phyloP scores from a whole-genome alignment of 2,329 filamentous ascomycete genomes.

The Fusarium sp. region DNA sequence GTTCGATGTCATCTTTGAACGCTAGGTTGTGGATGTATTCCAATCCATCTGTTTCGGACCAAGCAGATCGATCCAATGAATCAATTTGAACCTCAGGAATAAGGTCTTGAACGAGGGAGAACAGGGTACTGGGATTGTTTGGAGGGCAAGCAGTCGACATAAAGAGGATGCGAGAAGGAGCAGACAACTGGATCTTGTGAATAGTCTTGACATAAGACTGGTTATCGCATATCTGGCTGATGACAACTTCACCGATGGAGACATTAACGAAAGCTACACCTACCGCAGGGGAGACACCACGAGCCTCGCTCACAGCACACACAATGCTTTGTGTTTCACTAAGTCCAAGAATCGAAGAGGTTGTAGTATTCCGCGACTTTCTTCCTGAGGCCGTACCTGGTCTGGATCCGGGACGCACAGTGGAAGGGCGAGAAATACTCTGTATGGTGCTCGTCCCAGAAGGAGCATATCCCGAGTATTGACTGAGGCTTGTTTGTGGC shows the following conservation, averaged over 20 bases:
- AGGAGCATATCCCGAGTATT: slow-evolving; percentile 25
- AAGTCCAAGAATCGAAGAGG: slow-evolving; percentile 60
- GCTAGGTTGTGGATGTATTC: slow-evolving; percentile 86
- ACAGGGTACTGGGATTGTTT: slow-evolving; percentile 80
- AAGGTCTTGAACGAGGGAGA: slow-evolving; percentile 79
- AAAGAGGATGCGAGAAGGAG: slow-evolving; percentile 85
- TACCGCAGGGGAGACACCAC: slow-evolving; percentile 87
- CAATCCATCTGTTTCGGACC: slow-evolving; percentile 84
- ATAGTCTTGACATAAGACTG: slow-evolving; percentile 92
- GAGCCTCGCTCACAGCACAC: slow-evolving; percentile 90
- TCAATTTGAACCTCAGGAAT: slow-evolving; percentile 52
- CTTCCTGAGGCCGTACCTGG: slow-evolving; percentile 62
- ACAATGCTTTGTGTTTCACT: slow-evolving; percentile 78
- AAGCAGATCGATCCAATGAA: slow-evolving; percentile 82
- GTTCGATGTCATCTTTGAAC: slow-evolving; percentile 83
- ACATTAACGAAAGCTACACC: slow-evolving; percentile 91
- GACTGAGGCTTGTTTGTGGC: slow-evolving; percentile 21
- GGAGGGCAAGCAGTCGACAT: slow-evolving; percentile 77
- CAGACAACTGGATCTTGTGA: slow-evolving; percentile 86
- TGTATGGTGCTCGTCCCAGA: slow-evolving; percentile 36
- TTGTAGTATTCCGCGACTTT: slow-evolving; percentile 59
- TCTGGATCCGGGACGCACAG: slow-evolving; percentile 45
- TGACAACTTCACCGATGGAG: slow-evolving; percentile 84
- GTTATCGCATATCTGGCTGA: slow-evolving; percentile 93
- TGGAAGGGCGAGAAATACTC: slow-evolving; percentile 40